Conservation (phyloP, 257 asterid genomes). For the Linaria vulgaris region DNA sequence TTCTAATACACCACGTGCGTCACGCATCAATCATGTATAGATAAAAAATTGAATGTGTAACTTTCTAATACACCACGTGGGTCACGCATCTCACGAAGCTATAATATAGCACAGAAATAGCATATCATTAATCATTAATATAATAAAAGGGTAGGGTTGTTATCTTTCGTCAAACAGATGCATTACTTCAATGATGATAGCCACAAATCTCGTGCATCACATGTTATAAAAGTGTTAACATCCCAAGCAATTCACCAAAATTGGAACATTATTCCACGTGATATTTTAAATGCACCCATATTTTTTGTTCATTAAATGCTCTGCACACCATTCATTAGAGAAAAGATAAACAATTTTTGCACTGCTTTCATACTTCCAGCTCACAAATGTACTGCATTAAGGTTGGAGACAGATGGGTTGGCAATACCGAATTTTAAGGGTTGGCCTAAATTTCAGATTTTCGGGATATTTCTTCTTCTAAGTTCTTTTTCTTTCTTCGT, state of each 20-base stretch:
- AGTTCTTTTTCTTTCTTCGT: no score
- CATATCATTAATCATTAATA: no score
- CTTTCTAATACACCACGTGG: no score
- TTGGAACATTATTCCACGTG: not conserved
- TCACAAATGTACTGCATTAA: not conserved
- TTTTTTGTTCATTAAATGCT: not conserved
- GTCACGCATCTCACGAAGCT: no score
- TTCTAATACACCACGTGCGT: no score
- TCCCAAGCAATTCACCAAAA: not conserved
- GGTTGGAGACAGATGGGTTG: conserved; percentile 27
- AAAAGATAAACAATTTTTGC: no score
- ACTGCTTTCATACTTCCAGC: not conserved
- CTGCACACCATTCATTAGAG: not conserved
- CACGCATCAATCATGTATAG: no score
- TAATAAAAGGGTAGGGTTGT: no score
- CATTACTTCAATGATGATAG: not conserved
- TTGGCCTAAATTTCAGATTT: conserved; percentile 6
- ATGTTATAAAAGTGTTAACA: not conserved
- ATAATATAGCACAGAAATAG: no score
- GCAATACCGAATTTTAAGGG: conserved; percentile 23
- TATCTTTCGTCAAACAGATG: no score
- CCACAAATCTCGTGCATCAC: not conserved
- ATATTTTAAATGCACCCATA: not conserved
- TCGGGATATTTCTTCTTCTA: no score
- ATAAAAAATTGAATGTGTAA: no score